Conservation (phyloP, 441 rosid genomes). For the Daphne laureola region DNA sequence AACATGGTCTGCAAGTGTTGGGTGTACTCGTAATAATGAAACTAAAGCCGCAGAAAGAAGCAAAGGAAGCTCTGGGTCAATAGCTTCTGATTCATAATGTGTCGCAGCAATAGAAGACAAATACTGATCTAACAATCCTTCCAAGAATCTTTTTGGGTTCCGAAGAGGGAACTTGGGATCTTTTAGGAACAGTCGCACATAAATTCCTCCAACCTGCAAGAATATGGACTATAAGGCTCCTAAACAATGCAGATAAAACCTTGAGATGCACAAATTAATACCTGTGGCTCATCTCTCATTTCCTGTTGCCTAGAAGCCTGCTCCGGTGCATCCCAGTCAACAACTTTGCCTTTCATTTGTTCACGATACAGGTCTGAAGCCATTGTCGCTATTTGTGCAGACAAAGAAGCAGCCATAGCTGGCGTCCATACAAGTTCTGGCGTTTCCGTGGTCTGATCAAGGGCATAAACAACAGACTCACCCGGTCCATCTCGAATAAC, state of each 20-base stretch:
- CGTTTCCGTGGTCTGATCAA: slow-evolving; percentile 94
- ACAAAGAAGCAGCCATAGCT: slow-evolving; percentile 98
- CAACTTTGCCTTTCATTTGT: slow-evolving; percentile 85
- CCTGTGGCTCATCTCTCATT: slow-evolving; percentile 97
- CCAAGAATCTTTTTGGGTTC: slow-evolving; percentile 95
- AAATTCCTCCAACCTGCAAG: slow-evolving; percentile 93
- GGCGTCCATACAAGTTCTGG: slow-evolving; percentile 99
- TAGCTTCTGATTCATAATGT: slow-evolving; percentile 70
- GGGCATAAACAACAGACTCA: slow-evolving; percentile 90
- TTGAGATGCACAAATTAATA: slow-evolving; percentile 17
- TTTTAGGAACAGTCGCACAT: slow-evolving; percentile 87
- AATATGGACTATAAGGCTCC: slow-evolving; percentile 18
- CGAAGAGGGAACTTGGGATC: slow-evolving; percentile 98
- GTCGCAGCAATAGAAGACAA: slow-evolving; percentile 92
- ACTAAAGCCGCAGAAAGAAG: slow-evolving; percentile 99
- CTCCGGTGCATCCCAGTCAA: slow-evolving; percentile 99
- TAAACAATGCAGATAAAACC: slow-evolving; percentile 4
- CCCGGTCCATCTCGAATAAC: slow-evolving; percentile 98
- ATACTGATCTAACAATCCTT: slow-evolving; percentile 96
- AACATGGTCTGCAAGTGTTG: slow-evolving; percentile 97
- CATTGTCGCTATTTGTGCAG: slow-evolving; percentile 96
- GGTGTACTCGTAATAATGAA: slow-evolving; percentile 95
- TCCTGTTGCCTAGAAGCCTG: slow-evolving; percentile 89
- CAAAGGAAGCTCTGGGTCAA: slow-evolving; percentile 91
- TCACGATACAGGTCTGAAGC: slow-evolving; percentile 88